phyloP scores from a whole-genome alignment of 2,329 filamentous ascomycete species.

The Diaporthe sp. region DNA sequence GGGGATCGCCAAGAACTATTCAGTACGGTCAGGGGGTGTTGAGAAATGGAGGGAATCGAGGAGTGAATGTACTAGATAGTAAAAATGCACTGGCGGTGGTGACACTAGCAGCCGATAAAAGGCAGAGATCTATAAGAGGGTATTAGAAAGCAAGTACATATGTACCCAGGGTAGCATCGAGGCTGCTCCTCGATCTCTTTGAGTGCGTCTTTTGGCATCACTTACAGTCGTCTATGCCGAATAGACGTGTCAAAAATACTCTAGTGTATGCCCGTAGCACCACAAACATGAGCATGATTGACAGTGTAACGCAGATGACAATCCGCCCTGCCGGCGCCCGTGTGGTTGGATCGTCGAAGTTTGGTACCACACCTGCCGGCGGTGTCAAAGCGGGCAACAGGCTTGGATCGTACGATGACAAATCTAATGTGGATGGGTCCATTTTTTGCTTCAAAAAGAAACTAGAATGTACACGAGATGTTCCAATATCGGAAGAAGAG shows the following conservation, averaged over 20 bases:
- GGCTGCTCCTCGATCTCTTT: neutral
- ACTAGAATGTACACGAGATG: neutral
- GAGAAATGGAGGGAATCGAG: neutral
- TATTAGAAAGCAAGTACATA: neutral
- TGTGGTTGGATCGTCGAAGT: slow-evolving; percentile 14
- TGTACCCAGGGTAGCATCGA: neutral
- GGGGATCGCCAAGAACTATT: slow-evolving; percentile 22
- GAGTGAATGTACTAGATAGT: neutral
- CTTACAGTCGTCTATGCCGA: slow-evolving; percentile 29
- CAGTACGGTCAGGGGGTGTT: neutral
- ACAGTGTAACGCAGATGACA: slow-evolving; percentile 24
- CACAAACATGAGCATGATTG: slow-evolving; percentile 21
- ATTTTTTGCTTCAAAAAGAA: neutral
- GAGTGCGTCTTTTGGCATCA: neutral
- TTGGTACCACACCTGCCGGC: slow-evolving; percentile 21
- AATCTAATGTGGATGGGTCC: neutral
- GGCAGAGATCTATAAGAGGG: slow-evolving; percentile 5
- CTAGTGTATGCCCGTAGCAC: slow-evolving; percentile 1
- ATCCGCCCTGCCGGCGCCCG: slow-evolving; percentile 9
- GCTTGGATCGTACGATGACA: slow-evolving; percentile 10
- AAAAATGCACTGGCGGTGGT: slow-evolving; percentile 20
- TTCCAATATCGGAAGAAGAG: neutral
- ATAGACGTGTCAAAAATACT: slow-evolving; percentile 4
- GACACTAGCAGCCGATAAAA: slow-evolving; percentile 22
- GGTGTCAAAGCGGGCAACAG: slow-evolving; percentile 6